A percentile compares a stretch with the other conserved stretches of the same genome.
These are phyloP conservation scores for Ophiostoma sp. DNA, from an alignment of 2,329 filamentous ascomycete genomes.

Conservation along the genomic window DNA sequence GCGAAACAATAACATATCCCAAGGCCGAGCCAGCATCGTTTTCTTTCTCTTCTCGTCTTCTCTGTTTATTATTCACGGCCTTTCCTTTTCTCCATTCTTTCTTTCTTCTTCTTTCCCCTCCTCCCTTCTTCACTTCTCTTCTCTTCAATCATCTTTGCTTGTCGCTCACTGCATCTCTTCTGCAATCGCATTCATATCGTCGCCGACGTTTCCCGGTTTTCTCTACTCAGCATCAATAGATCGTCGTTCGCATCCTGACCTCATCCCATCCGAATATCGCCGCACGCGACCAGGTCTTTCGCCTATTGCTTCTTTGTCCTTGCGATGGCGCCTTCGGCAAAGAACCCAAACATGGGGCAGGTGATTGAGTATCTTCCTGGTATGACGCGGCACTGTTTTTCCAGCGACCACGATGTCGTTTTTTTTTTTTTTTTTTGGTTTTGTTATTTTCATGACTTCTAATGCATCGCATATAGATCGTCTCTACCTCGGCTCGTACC, in stretches of 20 bases:
- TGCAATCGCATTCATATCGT: slow-evolving; percentile 6
- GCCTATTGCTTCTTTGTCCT: not conserved
- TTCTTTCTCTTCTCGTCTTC: not conserved
- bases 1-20: slow-evolving; percentile 13
- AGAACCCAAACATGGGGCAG: slow-evolving; percentile 70
- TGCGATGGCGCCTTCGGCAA: slow-evolving; percentile 53
- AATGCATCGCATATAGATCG: slow-evolving; percentile 64
- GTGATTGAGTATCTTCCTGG: slow-evolving; percentile 96
- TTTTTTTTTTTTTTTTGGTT: slow-evolving; percentile 28
- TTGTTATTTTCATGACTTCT: not conserved
- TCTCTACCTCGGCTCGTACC: slow-evolving; percentile 91
- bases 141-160: not conserved
- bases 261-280: not conserved
- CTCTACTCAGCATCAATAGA: slow-evolving; percentile 14
- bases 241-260: not conserved
- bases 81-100: not conserved
- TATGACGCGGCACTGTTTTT: slow-evolving; percentile 52
- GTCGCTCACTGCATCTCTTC: not conserved
- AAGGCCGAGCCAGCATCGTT: slow-evolving; percentile 7
- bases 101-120: not conserved
- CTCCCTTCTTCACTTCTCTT: slow-evolving; percentile 18
- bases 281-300: slow-evolving; percentile 23
- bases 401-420: not conserved
- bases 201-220: not conserved
- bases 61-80: slow-evolving; percentile 6